These are phyloP conservation scores for Leishmania major DNA, from an alignment of 208 protist species.

Conservation along the genomic window DNA sequence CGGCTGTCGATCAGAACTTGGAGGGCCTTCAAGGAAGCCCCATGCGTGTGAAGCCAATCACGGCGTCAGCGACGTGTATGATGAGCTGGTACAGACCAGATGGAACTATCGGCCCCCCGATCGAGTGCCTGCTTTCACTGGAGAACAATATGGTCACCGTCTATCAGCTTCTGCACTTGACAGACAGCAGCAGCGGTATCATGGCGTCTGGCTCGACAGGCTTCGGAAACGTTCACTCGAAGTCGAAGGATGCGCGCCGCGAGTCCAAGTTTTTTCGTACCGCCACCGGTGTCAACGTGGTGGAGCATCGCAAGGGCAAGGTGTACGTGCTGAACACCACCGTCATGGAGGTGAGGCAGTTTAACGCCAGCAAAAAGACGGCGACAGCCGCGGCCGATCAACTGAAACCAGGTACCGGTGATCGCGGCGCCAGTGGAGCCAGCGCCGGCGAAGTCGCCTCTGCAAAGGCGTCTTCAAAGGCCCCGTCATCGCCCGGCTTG, in stretches of 20 bases:
- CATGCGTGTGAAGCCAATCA: slow-evolving; percentile 32
- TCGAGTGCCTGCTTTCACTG: slow-evolving; percentile 45
- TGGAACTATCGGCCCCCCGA: slow-evolving; percentile 23
- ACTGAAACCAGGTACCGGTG: too few relatives aligned
- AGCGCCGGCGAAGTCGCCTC: neutral
- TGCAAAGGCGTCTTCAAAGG: neutral
- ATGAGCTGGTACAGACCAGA: slow-evolving; percentile 41
- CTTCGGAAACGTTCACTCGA: neutral
- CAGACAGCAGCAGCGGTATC: slow-evolving; percentile 3
- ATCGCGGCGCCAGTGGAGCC: neutral
- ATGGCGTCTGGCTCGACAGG: neutral
- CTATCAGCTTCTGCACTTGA: slow-evolving; percentile 40
- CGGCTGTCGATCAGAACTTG: slow-evolving; percentile 30
- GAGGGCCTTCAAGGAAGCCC: slow-evolving; percentile 44
- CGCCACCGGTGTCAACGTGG: slow-evolving; percentile 15
- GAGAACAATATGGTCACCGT: slow-evolving; percentile 33
- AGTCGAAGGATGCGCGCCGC: neutral
- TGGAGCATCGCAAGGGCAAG: slow-evolving; percentile 33
- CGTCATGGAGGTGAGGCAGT: slow-evolving; percentile 40
- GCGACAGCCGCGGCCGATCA: neutral
- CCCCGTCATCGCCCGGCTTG: neutral
- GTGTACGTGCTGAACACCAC: slow-evolving; percentile 31
- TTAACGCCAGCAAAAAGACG: slow-evolving; percentile 27
- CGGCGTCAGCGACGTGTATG: slow-evolving; percentile 29
- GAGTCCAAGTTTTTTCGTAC: slow-evolving; percentile 15